Evolutionary conservation across 768 basidiomycete species (phyloP), one percentile per base, ranked within the genome.

Genomic region (Mycena rosella): DNA sequence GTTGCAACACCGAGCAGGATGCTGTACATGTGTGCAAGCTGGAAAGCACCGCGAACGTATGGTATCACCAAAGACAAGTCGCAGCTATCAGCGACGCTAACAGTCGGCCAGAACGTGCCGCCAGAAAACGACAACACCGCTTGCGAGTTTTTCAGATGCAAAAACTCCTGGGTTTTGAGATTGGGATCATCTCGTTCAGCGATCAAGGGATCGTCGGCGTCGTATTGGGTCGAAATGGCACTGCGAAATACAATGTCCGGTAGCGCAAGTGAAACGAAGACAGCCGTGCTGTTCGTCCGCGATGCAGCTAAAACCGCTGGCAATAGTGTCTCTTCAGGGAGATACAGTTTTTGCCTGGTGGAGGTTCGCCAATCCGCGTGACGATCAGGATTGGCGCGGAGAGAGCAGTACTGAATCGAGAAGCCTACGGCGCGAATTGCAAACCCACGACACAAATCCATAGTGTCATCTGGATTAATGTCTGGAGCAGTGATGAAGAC

Each of bases 401-500:
- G 71, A 32, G 85, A 85, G 72, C 86, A 87, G 73, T 90, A 90
- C 61, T 88, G 84, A 10, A 88, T 51, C 3, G 86, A 84, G 8
- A 89, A 47, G 3, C 87, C 81, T 0, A 86, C 88, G 26, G 79
- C 63, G 54, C 86, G 85, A 30, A 89, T 73, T 2, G 89, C 88
- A 61, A 93, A 77, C 5, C 95, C 95, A 30, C 94, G 87, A 4
- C 88, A 90, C 15, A 93, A 81, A 49, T 88, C 88, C 60, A 87
- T 77, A 42, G 86, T 85, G 60, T 91, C 91, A 0, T 83, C 78
- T 0, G 93, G 93, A 68, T 94, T 94, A 60, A 96, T 84, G 75
- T 97, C 96, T 38, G 86, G 86, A n/a, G 91, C 88, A 9, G 93
- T 92, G 56, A 95, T 75, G 63, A 93, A 89, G 13, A 93, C 73